These are phyloP conservation scores for Naematelia aurantialba DNA, from an alignment of 768 basidiomycete genomes.

Conservation along the genomic window DNA sequence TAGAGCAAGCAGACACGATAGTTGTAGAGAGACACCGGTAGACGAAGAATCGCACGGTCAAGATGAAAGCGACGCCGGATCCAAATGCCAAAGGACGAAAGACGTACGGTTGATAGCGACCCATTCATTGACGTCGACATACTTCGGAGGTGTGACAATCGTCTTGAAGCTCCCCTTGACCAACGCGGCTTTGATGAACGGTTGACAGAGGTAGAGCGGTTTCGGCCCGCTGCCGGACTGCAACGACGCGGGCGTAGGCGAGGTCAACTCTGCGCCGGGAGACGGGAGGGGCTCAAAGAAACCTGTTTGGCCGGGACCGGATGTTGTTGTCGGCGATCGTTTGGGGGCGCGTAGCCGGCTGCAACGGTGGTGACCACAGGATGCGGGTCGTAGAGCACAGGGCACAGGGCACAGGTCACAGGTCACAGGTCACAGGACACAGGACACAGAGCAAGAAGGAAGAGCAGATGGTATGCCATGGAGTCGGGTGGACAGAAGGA, in stretches of 20 bases:
- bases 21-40: neutral
- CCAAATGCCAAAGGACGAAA: no score
- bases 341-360: constrained; percentile 51
- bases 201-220: constrained; percentile 77
- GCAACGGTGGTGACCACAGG: no score
- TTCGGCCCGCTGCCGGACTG: constrained; percentile 12
- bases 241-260: constrained; percentile 9
- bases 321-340: constrained; percentile 34
- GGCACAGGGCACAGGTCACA: no score
- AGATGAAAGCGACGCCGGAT: no score
- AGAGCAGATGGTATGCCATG: neutral
- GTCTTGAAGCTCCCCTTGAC: constrained; percentile 99
- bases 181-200: constrained; percentile 89
- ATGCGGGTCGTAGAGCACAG: no score
- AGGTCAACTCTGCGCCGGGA: constrained; percentile 30
- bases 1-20: neutral
- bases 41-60: no score
- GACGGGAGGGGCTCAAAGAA: constrained; percentile 42
- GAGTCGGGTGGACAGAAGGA: no score
- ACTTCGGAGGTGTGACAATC: constrained; percentile 92
- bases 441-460: neutral
- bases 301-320: constrained; percentile 17
- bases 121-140: constrained; percentile 94
- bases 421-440: no score
- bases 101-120: constrained; percentile 88